A percentile compares a stretch with the other conserved stretches of the same genome.
These are phyloP conservation scores for Debaryomyces coudertii DNA, from an alignment of 1,139 yeast species.

Conservation along the genomic window DNA sequence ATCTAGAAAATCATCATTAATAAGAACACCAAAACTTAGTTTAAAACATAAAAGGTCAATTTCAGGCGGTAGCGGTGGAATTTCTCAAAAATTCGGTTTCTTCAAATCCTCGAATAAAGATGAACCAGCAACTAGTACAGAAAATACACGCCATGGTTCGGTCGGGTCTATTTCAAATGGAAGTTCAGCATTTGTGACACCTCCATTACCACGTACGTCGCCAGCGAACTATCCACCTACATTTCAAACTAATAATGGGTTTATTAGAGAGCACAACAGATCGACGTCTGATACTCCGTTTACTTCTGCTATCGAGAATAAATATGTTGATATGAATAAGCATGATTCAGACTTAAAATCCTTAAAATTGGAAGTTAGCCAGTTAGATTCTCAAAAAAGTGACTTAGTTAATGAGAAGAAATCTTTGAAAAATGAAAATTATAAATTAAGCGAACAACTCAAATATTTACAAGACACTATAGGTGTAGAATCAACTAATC, in stretches of 20 bases:
- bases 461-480: constrained; percentile 28
- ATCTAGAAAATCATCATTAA: constrained; percentile 33
- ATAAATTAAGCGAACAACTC: constrained; percentile 31
- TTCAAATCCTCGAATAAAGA: constrained; percentile 31
- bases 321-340: constrained; percentile 13
- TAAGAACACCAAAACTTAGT: constrained; percentile 36
- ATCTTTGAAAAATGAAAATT: constrained; percentile 33
- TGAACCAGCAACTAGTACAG: constrained; percentile 19
- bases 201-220: constrained; percentile 43
- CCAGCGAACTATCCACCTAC: constrained; percentile 18
- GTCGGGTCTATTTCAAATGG: constrained; percentile 41
- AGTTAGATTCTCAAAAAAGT: constrained; percentile 35
- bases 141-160: constrained; percentile 46
- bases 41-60: constrained; percentile 47
- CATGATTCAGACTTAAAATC: constrained; percentile 39
- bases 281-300: constrained; percentile 44
- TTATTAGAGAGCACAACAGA: constrained; percentile 34
- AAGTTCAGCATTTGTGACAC: constrained; percentile 45
- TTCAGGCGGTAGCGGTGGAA: constrained; percentile 40
- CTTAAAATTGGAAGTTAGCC: constrained; percentile 45
- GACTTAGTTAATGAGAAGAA: constrained; percentile 33
- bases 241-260: constrained; percentile 9
- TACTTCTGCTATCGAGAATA: constrained; percentile 19
- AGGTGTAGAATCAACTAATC: constrained; percentile 26
- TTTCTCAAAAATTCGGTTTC: constrained; percentile 35